Percentiles rank a stretch among this genome's conserved stretches.
phyloP scores from a whole-genome alignment of 2,329 filamentous ascomycete species.

The Pyrenophora graminea region DNA sequence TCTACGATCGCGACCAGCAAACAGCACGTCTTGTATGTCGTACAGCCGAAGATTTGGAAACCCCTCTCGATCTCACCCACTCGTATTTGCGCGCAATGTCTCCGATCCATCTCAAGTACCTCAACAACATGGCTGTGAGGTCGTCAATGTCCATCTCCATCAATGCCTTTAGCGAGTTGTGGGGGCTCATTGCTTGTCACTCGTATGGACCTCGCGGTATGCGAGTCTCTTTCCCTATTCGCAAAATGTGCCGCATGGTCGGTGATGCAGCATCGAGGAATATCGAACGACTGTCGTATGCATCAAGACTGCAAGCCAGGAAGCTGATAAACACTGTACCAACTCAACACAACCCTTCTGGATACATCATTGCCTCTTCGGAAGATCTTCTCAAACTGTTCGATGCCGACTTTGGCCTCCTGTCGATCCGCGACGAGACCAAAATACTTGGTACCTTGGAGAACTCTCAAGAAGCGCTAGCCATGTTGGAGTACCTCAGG shows the following conservation, averaged over 20 bases:
- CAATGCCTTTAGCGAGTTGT: conserved; percentile 81
- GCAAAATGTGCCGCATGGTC: conserved; percentile 88
- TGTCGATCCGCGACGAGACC: conserved; percentile 86
- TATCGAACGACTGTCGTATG: conserved; percentile 85
- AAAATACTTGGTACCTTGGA: conserved; percentile 78
- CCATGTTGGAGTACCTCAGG: conserved; percentile 81
- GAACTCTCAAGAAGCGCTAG: conserved; percentile 80
- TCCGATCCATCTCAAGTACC: conserved; percentile 85
- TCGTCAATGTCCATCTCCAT: conserved; percentile 95
- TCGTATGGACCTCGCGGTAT: conserved; percentile 77
- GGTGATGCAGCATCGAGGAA: conserved; percentile 86
- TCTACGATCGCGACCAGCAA: conserved; percentile 82
- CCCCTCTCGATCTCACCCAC: conserved; percentile 80
- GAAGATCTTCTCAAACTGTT: conserved; percentile 84
- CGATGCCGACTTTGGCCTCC: conserved; percentile 81
- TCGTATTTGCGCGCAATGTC: conserved; percentile 87
- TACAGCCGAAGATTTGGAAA: conserved; percentile 71
- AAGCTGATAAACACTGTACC: conserved; percentile 87
- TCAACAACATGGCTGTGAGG: conserved; percentile 87
- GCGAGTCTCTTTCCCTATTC: conserved; percentile 88
- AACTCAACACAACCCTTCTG: conserved; percentile 78
- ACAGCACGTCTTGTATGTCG: conserved; percentile 83
- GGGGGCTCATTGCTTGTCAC: conserved; percentile 88
- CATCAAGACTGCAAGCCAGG: conserved; percentile 79
- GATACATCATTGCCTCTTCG: conserved; percentile 87